Percentiles rank a stretch among this genome's conserved stretches.
Evolutionary conservation across 2,329 filamentous ascomycete species (phyloP).

Genomic region (Neopestalotiopsis sp.): DNA sequence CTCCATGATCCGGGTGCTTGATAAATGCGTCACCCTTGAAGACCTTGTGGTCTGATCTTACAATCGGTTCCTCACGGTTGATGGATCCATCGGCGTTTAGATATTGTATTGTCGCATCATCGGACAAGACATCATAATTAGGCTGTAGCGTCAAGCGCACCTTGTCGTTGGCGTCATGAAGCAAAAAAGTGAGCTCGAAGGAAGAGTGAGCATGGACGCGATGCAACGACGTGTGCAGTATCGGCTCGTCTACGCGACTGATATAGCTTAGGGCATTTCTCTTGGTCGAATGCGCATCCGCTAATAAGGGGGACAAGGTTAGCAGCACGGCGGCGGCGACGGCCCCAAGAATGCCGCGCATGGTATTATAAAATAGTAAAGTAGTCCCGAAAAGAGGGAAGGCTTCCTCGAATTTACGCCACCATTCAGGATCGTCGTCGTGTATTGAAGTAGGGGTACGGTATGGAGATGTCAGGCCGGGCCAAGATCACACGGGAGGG

Average conservation of each 20-base stretch:
- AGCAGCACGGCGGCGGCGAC: conserved; percentile 35
- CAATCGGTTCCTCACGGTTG: conserved; percentile 68
- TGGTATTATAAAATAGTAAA: conserved; percentile 26
- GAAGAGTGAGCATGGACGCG: conserved; percentile 79
- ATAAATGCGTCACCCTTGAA: conserved; percentile 83
- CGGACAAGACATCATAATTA: conserved; percentile 86
- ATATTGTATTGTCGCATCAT: conserved; percentile 76
- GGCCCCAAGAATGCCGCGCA: conserved; percentile 36
- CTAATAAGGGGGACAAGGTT: conserved; percentile 33
- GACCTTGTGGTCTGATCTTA: conserved; percentile 77
- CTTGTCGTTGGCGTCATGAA: conserved; percentile 70
- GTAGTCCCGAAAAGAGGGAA: conserved; percentile 29
- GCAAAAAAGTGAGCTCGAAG: conserved; percentile 84
- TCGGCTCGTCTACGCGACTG: conserved; percentile 73
- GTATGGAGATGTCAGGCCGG: conserved; percentile 18
- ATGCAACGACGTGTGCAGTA: conserved; percentile 79
- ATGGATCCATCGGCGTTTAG: conserved; percentile 75
- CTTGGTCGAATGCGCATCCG: conserved; percentile 70
- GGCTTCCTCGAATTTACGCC: conserved; percentile 27
- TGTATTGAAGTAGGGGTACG: neutral
- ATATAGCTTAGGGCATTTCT: conserved; percentile 81
- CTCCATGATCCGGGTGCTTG: conserved; percentile 59
- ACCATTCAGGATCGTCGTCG: conserved; percentile 28
- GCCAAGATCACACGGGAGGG: neutral
- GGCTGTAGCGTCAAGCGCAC: conserved; percentile 85